phyloP scores from a whole-genome alignment of 768 basidiomycete species.

The Mycena epipterygia region DNA sequence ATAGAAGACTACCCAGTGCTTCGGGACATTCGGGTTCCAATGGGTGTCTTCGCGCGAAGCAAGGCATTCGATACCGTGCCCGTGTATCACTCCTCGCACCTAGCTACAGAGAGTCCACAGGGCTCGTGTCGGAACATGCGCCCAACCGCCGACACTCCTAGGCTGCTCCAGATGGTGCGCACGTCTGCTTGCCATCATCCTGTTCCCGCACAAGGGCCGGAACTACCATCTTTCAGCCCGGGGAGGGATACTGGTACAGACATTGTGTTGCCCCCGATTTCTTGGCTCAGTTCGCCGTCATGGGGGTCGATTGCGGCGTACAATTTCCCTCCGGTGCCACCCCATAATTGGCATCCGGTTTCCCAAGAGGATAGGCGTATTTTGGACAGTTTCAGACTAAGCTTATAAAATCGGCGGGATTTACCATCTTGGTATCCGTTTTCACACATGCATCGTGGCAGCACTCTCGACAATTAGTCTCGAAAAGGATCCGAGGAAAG shows the following conservation, averaged over 20 bases:
- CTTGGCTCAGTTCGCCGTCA: background rate
- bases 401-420: background rate
- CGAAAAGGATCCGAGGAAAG: background rate
- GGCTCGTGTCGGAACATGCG: background rate
- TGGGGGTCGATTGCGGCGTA: background rate
- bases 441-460: no score
- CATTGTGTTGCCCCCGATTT: slow-evolving; percentile 12
- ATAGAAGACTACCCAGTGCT: slow-evolving; percentile 67
- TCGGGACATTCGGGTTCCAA: slow-evolving; percentile 60
- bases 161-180: background rate
- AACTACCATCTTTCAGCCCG: slow-evolving; percentile 16
- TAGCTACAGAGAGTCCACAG: background rate
- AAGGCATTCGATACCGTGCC: slow-evolving; percentile 45
- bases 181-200: background rate
- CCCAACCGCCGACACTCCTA: background rate
- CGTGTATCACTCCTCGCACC: background rate
- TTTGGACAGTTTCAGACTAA: slow-evolving; percentile 26
- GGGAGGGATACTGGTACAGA: background rate
- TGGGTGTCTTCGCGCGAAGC: slow-evolving; percentile 67
- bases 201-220: background rate
- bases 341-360: background rate
- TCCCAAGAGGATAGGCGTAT: slow-evolving; percentile 31
- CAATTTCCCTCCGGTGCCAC: background rate
- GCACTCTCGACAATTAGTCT: no score
- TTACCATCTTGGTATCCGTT: background rate